Evolutionary conservation across 2,329 filamentous ascomycete genomes (phyloP), one percentile per base, ranked within the genome.

Genomic region (Venturia asperata): DNA sequence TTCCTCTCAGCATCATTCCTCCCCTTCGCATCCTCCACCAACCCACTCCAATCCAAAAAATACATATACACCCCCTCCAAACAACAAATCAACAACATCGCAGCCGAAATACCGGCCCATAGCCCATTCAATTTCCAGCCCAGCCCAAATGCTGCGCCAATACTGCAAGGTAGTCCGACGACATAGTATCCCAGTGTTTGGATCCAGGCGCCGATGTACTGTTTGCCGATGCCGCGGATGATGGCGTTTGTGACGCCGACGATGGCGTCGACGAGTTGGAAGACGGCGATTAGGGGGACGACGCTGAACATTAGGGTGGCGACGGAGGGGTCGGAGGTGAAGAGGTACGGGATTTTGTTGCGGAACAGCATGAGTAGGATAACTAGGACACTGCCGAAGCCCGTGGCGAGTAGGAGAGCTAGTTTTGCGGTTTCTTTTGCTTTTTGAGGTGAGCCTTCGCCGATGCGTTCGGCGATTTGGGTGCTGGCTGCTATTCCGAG

Each of bases 151-250:
- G 42, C 62, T 3, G 62, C 30, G 5, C 21, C n/a, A 11, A 52
- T 34, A 39, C 39, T 45, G 11, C 21, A 39, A 3, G 62, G 62
- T 13, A 63, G 15, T 2, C 42, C 62, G 9, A 63, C 45, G 21
- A 55, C 34, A 24, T 63, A 63, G 34, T 63, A 63, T 13, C 62
- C 42, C 42, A 52, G 30, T 4, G 45, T 39, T n/a, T 63, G 42
- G 24, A 63, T 39, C 45, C 42, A 47, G 13, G 42, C 62, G 24
- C 62, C 62, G 19, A 47, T 17, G 24, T 47, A 39, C n/a, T 47
- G 62, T 41, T 63, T 63, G 7, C 62, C 62, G 10, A 63, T 63
- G 3, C 62, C 62, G 10, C 62, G 41, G 24, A 63, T 42, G 62
- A 63, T 63, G n/a, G 42, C 62, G 52, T 63, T 63, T 11, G 34